phyloP scores from a whole-genome alignment of 2,329 filamentous ascomycete genomes.

The Monilinia laxa region DNA sequence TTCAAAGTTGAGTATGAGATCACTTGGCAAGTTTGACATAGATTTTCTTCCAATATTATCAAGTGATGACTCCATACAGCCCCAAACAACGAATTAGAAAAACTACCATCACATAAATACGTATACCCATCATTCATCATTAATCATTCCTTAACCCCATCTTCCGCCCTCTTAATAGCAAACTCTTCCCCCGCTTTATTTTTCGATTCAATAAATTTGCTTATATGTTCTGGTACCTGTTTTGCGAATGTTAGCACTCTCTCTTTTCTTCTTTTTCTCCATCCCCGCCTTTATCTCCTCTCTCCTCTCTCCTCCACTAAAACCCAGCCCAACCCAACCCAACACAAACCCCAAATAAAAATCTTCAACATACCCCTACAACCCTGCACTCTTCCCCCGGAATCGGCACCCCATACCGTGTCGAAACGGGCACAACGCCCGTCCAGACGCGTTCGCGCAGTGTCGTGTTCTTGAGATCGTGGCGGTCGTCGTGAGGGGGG shows the following conservation, averaged over 20 bases:
- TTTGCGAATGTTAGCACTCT: background rate
- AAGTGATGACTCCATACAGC: too few relatives aligned
- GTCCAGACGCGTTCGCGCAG: constrained; percentile 52
- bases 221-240: constrained; percentile 50
- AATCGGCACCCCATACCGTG: constrained; percentile 51
- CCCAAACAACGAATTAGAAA: too few relatives aligned
- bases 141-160: background rate
- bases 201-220: constrained; percentile 50
- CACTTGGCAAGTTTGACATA: too few relatives aligned
- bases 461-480: constrained; percentile 48
- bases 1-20: too few relatives aligned
- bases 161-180: constrained; percentile 39
- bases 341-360: background rate
- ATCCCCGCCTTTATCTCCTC: constrained; percentile 40
- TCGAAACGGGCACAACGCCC: constrained; percentile 62
- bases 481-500: constrained; percentile 55
- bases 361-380: constrained; percentile 38
- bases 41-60: too few relatives aligned
- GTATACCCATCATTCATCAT: background rate
- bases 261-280: too few relatives aligned
- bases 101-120: too few relatives aligned
- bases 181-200: constrained; percentile 47
- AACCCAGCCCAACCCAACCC: background rate
- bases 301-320: constrained; percentile 42
- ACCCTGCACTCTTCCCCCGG: constrained; percentile 30